Conservation (phyloP, 108 stramenopile genomes). For the Skeletonema costatum region DNA sequence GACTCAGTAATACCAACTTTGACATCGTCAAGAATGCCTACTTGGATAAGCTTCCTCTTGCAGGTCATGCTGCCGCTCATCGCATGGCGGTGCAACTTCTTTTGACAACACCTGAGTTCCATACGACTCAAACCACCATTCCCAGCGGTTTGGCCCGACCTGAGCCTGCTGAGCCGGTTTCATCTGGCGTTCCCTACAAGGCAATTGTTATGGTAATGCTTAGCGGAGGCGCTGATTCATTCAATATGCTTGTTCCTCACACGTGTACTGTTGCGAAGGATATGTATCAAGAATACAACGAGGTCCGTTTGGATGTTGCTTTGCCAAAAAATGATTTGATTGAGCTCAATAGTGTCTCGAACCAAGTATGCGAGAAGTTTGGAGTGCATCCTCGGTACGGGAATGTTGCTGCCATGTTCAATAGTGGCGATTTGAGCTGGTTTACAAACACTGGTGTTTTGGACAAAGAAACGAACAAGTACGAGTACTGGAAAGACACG, state of each 20-base stretch:
- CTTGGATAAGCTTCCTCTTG: not conserved
- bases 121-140: conserved; percentile 47
- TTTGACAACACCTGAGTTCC: conserved; percentile 68
- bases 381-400: not conserved
- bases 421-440: not conserved
- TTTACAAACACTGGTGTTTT: conserved; percentile 53
- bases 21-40: conserved; percentile 27
- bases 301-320: conserved; percentile 35
- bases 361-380: not conserved
- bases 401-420: not conserved
- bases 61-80: not conserved
- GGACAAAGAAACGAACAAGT: conserved; percentile 33
- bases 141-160: conserved; percentile 17
- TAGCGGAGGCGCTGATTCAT: conserved; percentile 64
- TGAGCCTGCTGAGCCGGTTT: not conserved
- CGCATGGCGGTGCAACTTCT: conserved; percentile 45
- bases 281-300: conserved; percentile 46
- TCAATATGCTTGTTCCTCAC: conserved; percentile 63
- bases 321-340: conserved; percentile 5
- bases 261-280: conserved; percentile 27
- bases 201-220: conserved; percentile 62
- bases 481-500: conserved; percentile 38
- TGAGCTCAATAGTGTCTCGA: not conserved
- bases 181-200: conserved; percentile 52
- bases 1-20: conserved; percentile 47